Conservation (phyloP, 2,329 filamentous ascomycete genomes). For the Aspergillus candidus region DNA sequence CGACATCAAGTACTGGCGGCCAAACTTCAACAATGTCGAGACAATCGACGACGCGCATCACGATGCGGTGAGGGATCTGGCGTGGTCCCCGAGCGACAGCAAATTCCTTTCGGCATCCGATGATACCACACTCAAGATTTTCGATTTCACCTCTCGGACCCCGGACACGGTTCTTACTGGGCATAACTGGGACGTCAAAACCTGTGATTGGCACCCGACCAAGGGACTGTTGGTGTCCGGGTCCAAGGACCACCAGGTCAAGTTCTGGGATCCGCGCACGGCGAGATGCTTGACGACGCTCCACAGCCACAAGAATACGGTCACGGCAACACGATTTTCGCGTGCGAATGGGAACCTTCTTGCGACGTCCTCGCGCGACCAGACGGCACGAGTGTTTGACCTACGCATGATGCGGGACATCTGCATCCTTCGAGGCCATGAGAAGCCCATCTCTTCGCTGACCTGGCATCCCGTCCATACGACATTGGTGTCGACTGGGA, state of each 20-base stretch:
- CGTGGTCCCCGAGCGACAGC: constrained; percentile 87
- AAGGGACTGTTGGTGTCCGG: constrained; percentile 93
- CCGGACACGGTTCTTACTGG: constrained; percentile 80
- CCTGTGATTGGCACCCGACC: constrained; percentile 93
- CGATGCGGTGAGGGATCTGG: constrained; percentile 83
- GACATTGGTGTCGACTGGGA: constrained; percentile 82
- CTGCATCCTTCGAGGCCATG: constrained; percentile 83
- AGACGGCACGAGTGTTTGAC: constrained; percentile 89
- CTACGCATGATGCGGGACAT: constrained; percentile 98
- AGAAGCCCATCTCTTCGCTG: constrained; percentile 90
- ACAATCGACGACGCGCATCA: constrained; percentile 78
- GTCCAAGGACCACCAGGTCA: constrained; percentile 95
- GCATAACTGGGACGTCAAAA: constrained; percentile 98
- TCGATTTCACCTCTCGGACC: constrained; percentile 82
- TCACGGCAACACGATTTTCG: constrained; percentile 89
- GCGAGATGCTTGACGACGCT: constrained; percentile 86
- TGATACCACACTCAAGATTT: constrained; percentile 89
- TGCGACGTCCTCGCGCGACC: constrained; percentile 87
- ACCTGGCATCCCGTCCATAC: constrained; percentile 92
- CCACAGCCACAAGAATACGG: constrained; percentile 94
- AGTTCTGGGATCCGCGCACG: constrained; percentile 95
- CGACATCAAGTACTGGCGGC: constrained; percentile 96
- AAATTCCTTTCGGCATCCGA: constrained; percentile 97
- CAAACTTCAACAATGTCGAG: constrained; percentile 98
- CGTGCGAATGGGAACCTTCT: constrained; percentile 75